Percentiles rank a stretch among this genome's conserved stretches.
Conservation (phyloP, 345 rosid species). For the Clausena lansium region DNA sequence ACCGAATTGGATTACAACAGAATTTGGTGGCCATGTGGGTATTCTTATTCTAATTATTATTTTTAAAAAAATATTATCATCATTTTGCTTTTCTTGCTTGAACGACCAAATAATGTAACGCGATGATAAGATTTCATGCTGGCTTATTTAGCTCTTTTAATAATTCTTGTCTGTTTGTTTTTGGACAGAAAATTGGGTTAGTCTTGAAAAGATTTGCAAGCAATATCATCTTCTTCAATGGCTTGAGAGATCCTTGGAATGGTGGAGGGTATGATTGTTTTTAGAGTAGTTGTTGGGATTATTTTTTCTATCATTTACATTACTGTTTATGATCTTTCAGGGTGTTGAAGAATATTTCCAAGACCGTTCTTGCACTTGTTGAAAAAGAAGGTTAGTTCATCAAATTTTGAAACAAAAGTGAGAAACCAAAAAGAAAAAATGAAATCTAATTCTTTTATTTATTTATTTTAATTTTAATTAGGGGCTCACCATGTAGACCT, state of each 20-base stretch:
- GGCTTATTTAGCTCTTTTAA: too few relatives aligned
- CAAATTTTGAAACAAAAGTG: not conserved
- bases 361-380: slow-evolving; percentile 49
- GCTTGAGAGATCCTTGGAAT: slow-evolving; percentile 75
- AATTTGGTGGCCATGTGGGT: slow-evolving; percentile 59
- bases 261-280: slow-evolving; percentile 51
- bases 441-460: too few relatives aligned
- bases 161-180: not conserved
- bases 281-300: not conserved
- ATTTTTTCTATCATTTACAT: not conserved
- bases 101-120: not conserved
- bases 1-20: slow-evolving; percentile 46
- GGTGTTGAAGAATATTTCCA: slow-evolving; percentile 47
- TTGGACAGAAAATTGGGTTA: slow-evolving; percentile 40
- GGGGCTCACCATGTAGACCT: slow-evolving; percentile 76
- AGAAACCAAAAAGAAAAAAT: too few relatives aligned
- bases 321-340: slow-evolving; percentile 25
- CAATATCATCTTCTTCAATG: slow-evolving; percentile 70
- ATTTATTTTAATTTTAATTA: not conserved
- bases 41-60: not conserved
- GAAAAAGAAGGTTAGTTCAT: slow-evolving; percentile 45
- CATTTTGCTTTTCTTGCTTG: too few relatives aligned
- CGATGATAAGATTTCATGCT: not conserved
- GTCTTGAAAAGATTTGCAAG: slow-evolving; percentile 53
- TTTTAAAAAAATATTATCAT: not conserved